Base-by-base conservation (phyloP, 2,329 filamentous ascomycete species). In the Lizonia empirigonia region DNA sequence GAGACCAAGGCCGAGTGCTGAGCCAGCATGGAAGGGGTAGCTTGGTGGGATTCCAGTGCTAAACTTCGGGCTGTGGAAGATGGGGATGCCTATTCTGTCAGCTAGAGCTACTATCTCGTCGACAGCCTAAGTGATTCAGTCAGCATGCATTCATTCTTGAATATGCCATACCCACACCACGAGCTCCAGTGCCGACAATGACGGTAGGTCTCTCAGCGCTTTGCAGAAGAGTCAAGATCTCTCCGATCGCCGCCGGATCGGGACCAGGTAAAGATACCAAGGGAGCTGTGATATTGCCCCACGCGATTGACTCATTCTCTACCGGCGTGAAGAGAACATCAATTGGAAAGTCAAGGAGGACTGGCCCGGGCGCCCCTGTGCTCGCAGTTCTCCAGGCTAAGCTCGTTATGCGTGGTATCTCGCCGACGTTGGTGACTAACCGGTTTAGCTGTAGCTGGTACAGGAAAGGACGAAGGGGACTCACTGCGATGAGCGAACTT, bases 351-450 rank as follows among this genome's bases (percentile, higher is more conserved):
- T 76, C 74, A 19, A 76, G 60, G 18, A 74, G 47, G 0, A 73
- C 71, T 34, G 69, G 72, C 20, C 76, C 77, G 20, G 76, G 76
- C 15, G 72, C 65, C 12, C 76, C 75, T 1, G 75, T 64, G 30
- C 67, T 69, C 3, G 77, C 71, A 8, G 70, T 68, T 18, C 75
- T 62, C 48, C 74, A 72, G 3, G 76, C 77, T 46, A 76, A 69
- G 13, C 74, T 73, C 3, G 77, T 67, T n/a, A 79, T 66, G 9
- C 77, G 62, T 5, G 77, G 77, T 23, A 76, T 76, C 52, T 80
- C 77, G 40, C 75, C 75, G 0, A 75, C 72, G 34, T 72, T 72
- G 0, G 75, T 76, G 19, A 78, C 29, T 45, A 12, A 6, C 20
- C 13, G 10, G 4, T n/a, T n/a, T n/a, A n/a, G n/a, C n/a, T n/a